Percentiles rank a stretch among this genome's conserved stretches.
Evolutionary conservation across 306 rosid genomes (phyloP).

Genomic region (Cotoneaster glaucophyllus): DNA sequence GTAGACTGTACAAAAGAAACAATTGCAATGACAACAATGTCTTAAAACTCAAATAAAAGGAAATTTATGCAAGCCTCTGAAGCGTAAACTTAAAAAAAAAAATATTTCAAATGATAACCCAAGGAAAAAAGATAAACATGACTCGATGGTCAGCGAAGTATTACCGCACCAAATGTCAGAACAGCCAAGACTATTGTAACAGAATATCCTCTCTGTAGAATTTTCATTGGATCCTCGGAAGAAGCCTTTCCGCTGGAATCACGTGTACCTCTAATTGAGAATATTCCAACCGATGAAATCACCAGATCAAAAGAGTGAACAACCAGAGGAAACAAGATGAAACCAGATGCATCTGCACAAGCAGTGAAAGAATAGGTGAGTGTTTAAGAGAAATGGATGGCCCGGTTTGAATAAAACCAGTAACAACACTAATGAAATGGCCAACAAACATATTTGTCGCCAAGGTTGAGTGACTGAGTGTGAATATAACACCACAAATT

Average conservation of each 20-base stretch:
- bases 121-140: slow-evolving; percentile 3
- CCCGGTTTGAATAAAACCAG: neutral
- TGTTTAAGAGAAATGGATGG: slow-evolving; percentile 21
- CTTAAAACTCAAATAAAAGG: slow-evolving; percentile 14
- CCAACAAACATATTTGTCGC: neutral
- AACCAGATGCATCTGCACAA: slow-evolving; percentile 93
- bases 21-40: slow-evolving; percentile 15
- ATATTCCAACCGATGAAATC: slow-evolving; percentile 83
- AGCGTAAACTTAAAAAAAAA: slow-evolving; percentile 9
- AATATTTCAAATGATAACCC: neutral
- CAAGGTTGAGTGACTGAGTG: neutral
- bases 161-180: slow-evolving; percentile 88
- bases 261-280: slow-evolving; percentile 85
- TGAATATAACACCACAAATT: slow-evolving; percentile 2
- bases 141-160: slow-evolving; percentile 17
- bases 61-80: slow-evolving; percentile 7
- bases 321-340: slow-evolving; percentile 98
- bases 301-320: slow-evolving; percentile 93
- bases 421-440: slow-evolving; percentile 1
- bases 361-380: slow-evolving; percentile 19
- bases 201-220: slow-evolving; percentile 95
- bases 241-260: slow-evolving; percentile 66
- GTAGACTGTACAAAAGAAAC: slow-evolving; percentile 61
- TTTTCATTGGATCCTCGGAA: slow-evolving; percentile 90
- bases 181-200: slow-evolving; percentile 81